A percentile compares a stretch with the other conserved stretches of the same genome.
Evolutionary conservation across 371 early-diverging fungal genomes (phyloP).

Genomic region (Mucor mucedo): DNA sequence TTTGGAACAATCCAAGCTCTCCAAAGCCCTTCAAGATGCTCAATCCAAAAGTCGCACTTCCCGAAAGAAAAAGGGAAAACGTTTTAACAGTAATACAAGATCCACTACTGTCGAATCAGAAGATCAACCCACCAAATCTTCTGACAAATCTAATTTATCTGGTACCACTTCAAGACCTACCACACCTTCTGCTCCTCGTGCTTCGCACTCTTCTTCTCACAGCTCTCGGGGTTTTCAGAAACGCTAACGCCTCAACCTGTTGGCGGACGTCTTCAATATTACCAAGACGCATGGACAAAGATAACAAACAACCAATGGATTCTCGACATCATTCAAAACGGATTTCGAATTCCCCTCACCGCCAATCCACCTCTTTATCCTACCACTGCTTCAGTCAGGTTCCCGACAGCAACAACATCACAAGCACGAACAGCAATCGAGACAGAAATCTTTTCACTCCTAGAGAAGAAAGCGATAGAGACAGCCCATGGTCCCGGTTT

Average conservation of each 20-base stretch:
- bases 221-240: conserved; percentile 1
- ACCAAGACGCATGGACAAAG: conserved; percentile 25
- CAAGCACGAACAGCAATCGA: too few species aligned
- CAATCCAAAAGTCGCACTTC: too few species aligned
- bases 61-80: too few species aligned
- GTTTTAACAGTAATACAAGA: too few species aligned
- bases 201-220: background rate
- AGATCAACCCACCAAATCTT: too few species aligned
- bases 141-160: background rate
- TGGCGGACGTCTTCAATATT: conserved; percentile 31
- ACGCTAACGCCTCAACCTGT: conserved; percentile 14
- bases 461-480: too few species aligned
- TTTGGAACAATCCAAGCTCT: too few species aligned
- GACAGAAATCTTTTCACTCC: too few species aligned
- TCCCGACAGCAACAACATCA: too few species aligned
- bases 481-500: conserved; percentile 30
- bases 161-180: background rate
- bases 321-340: conserved; percentile 21
- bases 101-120: too few species aligned
- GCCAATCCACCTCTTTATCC: conserved; percentile 14
- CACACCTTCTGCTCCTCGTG: background rate
- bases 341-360: conserved; percentile 32
- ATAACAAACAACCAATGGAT: conserved; percentile 29
- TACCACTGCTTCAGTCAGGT: too few species aligned
- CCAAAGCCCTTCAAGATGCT: too few species aligned